These are phyloP conservation scores for Fraxinus cuspidata DNA, from an alignment of 257 asterid genomes.

Conservation along the genomic window DNA sequence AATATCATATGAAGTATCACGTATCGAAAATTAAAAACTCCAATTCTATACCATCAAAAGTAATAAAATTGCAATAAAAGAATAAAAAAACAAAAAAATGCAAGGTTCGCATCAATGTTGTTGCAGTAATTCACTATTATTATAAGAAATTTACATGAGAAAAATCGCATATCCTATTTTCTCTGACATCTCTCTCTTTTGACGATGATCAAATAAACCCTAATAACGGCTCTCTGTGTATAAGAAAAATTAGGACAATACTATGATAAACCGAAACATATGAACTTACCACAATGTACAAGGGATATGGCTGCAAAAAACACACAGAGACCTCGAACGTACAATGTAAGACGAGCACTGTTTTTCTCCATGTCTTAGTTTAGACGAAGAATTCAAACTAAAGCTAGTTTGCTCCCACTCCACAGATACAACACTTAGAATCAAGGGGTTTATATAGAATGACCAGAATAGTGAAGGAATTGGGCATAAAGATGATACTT, in stretches of 20 bases:
- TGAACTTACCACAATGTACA: constrained; percentile 44
- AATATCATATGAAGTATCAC: not conserved
- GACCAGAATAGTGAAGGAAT: not conserved
- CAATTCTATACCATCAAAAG: too few species aligned
- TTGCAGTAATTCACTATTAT: too few species aligned
- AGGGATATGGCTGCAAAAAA: constrained; percentile 41
- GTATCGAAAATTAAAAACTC: too few species aligned
- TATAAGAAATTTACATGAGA: too few species aligned
- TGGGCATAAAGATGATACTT: constrained; percentile 47
- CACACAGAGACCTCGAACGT: constrained; percentile 33
- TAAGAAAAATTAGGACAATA: too few species aligned
- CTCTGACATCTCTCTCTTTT: too few species aligned
- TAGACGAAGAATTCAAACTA: constrained; percentile 9
- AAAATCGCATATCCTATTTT: too few species aligned
- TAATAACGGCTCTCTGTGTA: too few species aligned
- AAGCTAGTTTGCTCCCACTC: not conserved
- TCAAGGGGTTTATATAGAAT: constrained; percentile 6
- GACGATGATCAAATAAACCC: too few species aligned
- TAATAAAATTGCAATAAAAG: too few species aligned
- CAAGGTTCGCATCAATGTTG: too few species aligned
- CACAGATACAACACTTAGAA: constrained; percentile 2
- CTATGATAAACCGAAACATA: not conserved
- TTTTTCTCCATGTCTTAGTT: constrained; percentile 31
- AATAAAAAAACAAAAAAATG: too few species aligned
- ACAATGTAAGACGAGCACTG: constrained; percentile 28